Base-by-base conservation (phyloP, 805 yeast genomes). In the Pichia pseudocactophila region DNA sequence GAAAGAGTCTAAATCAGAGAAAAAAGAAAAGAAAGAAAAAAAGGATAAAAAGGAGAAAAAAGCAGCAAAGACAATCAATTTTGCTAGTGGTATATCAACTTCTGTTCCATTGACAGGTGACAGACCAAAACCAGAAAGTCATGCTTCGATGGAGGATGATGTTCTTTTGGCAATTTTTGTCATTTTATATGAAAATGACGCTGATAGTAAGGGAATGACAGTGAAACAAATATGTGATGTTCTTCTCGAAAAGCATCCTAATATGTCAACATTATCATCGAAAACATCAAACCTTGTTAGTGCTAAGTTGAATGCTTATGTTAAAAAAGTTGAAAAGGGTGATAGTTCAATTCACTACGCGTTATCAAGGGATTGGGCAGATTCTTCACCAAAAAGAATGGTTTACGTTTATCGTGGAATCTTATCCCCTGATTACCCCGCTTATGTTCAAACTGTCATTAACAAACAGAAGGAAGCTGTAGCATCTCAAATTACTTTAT, bases 321-420 rank as follows among this genome's bases (percentile, higher is more conserved):
- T 84, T 37, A 84, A 84, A 58, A 74, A 89, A 16, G 52, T 84
- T 26, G 94, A 84, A 57, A 83, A 83, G 56, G 92, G 92, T 50
- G 94, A 84, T 58, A 70, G 77, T 47, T 71, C 76, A 34, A 68
- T 84, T 53, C 73, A 73, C 44, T 84, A 84, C 59, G 86, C 90
- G 16, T 64, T 84, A 34, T 79, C 87, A 1, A 74, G 95, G 63
- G 92, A 84, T 60, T 84, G 95, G 95, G 90, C 94, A 3, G 90
- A 83, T 59, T 87, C 90, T 15, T 78, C 87, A 2, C 95, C 95
- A 40, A 80, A 84, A 55, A 71, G 95, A 66, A 84, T 84, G 95
- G 88, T 84, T 22, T 84, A 84, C 55, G 88, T 82, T 39, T 84
- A 84, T 60, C 76, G 92, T 54, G 95, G 94, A 31, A 64, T 82